phyloP scores from a whole-genome alignment of 2,329 filamentous ascomycete species.

The Myriosclerotinia duriaeana region DNA sequence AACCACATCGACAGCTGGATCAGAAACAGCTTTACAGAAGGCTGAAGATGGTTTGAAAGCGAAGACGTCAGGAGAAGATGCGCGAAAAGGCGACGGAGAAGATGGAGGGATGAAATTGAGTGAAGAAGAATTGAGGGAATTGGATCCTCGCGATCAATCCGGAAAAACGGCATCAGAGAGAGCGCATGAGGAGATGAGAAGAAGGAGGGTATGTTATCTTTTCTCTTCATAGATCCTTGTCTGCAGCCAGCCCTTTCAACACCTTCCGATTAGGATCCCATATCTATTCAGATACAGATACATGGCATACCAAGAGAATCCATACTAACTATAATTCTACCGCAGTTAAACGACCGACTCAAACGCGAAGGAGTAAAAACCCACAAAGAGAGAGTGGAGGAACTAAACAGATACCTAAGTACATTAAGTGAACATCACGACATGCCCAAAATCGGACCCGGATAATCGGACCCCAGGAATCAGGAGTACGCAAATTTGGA shows the following conservation, averaged over 20 bases:
- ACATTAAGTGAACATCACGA: conserved; percentile 96
- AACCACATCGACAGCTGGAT: background rate
- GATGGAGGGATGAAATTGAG: background rate
- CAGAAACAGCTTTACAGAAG: conserved; percentile 49
- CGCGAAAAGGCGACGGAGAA: background rate
- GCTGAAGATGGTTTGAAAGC: conserved; percentile 35
- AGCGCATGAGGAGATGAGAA: conserved; percentile 75
- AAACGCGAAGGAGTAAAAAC: conserved; percentile 84
- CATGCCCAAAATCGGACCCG: conserved; percentile 67
- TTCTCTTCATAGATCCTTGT: background rate
- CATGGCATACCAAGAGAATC: background rate
- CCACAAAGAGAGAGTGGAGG: conserved; percentile 94
- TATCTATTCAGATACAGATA: background rate
- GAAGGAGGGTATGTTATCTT: conserved; percentile 65
- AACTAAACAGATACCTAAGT: conserved; percentile 90
- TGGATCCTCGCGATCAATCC: conserved; percentile 41
- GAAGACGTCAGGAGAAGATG: conserved; percentile 11
- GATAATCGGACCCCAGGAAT: conserved; percentile 45
- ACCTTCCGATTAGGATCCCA: background rate
- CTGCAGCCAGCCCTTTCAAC: too few relatives aligned
- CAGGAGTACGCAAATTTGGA: background rate
- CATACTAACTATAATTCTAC: background rate
- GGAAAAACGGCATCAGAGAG: conserved; percentile 82
- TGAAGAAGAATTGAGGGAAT: conserved; percentile 35
- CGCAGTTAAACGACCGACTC: conserved; percentile 75